Base-by-base conservation (phyloP, 495 filamentous ascomycete genomes). In the Hypoxylon trugodes region DNA sequence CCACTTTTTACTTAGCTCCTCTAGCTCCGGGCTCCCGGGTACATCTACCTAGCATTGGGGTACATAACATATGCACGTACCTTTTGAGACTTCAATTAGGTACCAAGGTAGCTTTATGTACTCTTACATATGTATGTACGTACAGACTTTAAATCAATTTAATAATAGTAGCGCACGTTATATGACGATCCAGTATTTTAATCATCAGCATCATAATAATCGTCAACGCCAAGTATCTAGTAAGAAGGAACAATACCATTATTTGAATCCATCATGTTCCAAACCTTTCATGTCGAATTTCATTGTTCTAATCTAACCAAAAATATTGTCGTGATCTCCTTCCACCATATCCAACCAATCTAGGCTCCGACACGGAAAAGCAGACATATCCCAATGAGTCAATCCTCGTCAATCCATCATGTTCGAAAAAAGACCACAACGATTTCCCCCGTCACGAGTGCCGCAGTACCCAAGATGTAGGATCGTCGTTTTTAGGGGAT, bases 21-120 rank as follows among this genome's bases (percentile, higher is more conserved):
- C 37, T 40, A 47, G 63, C 57, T 66, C 63, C 63, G 51, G 26
- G 38, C 51, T 66, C 56, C 45, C 63, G 63, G 57, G 58, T 58
- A 51, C 55, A 49, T 21, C 25, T 35, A 38, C 21, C 28, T 10
- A 30, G 28, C 28, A 10, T 30, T 30, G 28, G 28, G 28, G 28
- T 30, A 30, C 28, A 30, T 30, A 30, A 48, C 26, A 15, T 28
- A 28, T 48, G 18, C 9, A 33, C 18, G 22, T 33, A 33, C 38
- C 4, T 41, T n/a, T n/a, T n/a, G n/a, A n/a, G n/a, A 41, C 36
- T 2, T 40, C 16, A 2, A n/a, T 2, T 36, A 12, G n/a, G 35
- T 42, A 42, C 18, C 21, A 21, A 42, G 21, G 16, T n/a, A n/a
- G n/a, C n/a, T n/a, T 42, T 42, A 42, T 42, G 38, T 42, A 42